Conservation (phyloP, 768 basidiomycete species). For the Tricholoma matsutake region DNA sequence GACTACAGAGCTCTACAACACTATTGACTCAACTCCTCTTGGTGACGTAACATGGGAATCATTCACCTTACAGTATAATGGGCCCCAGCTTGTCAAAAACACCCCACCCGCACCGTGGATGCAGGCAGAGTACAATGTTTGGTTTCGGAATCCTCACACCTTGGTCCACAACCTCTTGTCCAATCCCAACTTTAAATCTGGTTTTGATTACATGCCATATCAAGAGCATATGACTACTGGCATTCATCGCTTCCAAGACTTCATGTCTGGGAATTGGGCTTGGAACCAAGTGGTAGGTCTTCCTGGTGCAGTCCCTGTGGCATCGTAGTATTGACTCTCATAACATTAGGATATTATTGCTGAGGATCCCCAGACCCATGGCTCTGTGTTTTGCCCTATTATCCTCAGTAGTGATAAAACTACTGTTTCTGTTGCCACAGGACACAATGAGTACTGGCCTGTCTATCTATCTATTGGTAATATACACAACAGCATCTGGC, state of each 20-base stretch:
- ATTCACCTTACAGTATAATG: not conserved
- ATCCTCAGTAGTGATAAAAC: not conserved
- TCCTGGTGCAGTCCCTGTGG: no score
- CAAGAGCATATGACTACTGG: no score
- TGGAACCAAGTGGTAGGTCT: no score
- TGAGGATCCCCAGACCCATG: not conserved
- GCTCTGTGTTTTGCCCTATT: not conserved
- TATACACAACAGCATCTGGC: no score
- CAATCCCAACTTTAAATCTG: not conserved
- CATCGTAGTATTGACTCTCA: no score
- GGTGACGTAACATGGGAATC: not conserved
- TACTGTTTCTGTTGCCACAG: not conserved
- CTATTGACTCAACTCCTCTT: not conserved
- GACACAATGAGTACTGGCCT: not conserved
- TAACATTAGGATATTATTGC: no score
- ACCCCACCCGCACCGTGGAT: no score
- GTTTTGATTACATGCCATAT: no score
- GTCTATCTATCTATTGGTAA: no score
- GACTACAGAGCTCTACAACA: not conserved
- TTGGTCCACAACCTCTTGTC: not conserved
- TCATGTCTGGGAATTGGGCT: no score
- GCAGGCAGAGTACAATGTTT: slow-evolving; percentile 16
- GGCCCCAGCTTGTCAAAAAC: not conserved
- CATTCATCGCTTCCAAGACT: no score
- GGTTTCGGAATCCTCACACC: slow-evolving; percentile 20